These are phyloP conservation scores for Tuber umbilicatum DNA, from an alignment of 495 filamentous ascomycete species.

Conservation along the genomic window DNA sequence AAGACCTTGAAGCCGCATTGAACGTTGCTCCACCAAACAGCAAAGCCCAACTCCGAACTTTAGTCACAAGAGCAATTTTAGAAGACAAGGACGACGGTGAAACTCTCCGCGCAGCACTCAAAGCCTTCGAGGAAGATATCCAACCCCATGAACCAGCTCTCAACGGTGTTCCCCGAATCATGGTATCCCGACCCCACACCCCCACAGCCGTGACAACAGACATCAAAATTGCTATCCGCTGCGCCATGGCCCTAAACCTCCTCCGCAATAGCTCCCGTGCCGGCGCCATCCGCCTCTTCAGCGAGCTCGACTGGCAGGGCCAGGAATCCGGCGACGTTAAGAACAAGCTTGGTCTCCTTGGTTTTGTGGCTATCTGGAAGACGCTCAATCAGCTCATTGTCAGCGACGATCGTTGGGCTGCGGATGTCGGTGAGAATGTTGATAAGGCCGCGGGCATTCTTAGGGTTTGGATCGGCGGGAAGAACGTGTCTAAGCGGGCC, in stretches of 20 bases:
- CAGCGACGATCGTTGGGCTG: slow-evolving; percentile 51
- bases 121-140: slow-evolving; percentile 47
- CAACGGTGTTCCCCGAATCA: slow-evolving; percentile 42
- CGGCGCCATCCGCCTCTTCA: slow-evolving; percentile 46
- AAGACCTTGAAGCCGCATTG: slow-evolving; percentile 61
- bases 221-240: slow-evolving; percentile 64
- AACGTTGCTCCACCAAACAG: slow-evolving; percentile 73
- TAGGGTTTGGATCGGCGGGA: slow-evolving; percentile 52
- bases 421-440: slow-evolving; percentile 47
- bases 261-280: slow-evolving; percentile 50
- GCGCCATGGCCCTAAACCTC: slow-evolving; percentile 72
- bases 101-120: slow-evolving; percentile 53
- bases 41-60: slow-evolving; percentile 65
- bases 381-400: slow-evolving; percentile 55
- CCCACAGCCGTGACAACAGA: slow-evolving; percentile 53
- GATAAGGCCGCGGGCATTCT: slow-evolving; percentile 52
- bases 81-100: slow-evolving; percentile 49
- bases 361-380: slow-evolving; percentile 67
- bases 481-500: slow-evolving; percentile 43
- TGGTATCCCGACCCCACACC: slow-evolving; percentile 44
- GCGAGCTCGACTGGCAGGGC: slow-evolving; percentile 43
- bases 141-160: slow-evolving; percentile 18
- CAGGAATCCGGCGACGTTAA: slow-evolving; percentile 12
- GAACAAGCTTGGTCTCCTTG: slow-evolving; percentile 59
- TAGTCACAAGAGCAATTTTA: slow-evolving; percentile 63